Conservation (phyloP, 2,329 filamentous ascomycete genomes). For the Trichothecium sympodiale region DNA sequence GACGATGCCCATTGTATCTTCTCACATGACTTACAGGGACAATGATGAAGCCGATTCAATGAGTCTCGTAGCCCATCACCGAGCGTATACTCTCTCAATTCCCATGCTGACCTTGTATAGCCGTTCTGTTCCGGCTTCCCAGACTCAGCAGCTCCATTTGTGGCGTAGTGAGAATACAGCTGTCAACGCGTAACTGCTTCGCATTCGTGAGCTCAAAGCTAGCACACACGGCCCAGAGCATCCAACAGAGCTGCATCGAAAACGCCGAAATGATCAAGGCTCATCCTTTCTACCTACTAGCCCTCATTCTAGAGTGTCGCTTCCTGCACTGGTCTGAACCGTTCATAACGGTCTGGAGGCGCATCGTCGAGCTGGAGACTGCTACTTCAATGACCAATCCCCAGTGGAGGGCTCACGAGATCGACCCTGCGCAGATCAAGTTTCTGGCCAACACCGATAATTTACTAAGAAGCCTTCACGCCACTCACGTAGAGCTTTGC, state of each 20-base stretch:
- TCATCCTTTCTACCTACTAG: constrained; percentile 6
- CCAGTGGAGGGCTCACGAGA: constrained; percentile 1
- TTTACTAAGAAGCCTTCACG: constrained; percentile 4
- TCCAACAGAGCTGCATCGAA: background rate
- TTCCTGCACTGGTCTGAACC: constrained; percentile 1
- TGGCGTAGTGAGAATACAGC: constrained; percentile 1
- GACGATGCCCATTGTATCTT: background rate
- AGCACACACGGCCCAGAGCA: background rate
- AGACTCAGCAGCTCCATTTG: background rate
- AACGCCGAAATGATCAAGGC: constrained; percentile 1
- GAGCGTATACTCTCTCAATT: too few species aligned
- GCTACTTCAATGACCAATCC: constrained; percentile 4
- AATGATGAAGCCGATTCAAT: constrained; percentile 3
- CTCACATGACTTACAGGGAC: constrained; percentile 3
- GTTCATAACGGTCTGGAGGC: constrained; percentile 3
- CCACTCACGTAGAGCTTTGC: constrained; percentile 4
- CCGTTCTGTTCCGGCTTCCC: constrained; percentile 1
- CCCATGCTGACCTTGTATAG: background rate
- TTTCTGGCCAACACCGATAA: constrained; percentile 3
- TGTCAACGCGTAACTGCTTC: constrained; percentile 1
- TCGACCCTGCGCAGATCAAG: background rate
- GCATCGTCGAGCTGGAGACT: constrained; percentile 4
- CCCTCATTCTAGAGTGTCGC: constrained; percentile 4
- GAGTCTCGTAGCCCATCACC: too few species aligned
- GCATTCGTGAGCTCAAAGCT: background rate